Evolutionary conservation across 2,329 filamentous ascomycete species (phyloP), one percentile per base, ranked within the genome.

Genomic region (Cadophora malorum): DNA sequence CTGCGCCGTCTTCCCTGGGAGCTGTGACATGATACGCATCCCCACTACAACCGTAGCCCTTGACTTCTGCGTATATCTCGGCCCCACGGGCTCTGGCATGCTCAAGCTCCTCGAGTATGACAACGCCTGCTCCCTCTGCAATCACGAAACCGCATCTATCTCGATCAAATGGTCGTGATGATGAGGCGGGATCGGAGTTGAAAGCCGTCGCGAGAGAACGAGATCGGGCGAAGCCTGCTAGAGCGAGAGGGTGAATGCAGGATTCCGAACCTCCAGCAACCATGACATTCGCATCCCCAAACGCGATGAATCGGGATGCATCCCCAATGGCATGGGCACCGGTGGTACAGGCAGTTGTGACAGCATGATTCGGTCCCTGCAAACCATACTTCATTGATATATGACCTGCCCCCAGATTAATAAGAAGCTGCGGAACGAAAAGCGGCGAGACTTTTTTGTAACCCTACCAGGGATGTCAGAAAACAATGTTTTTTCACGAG

Each of bases 21-120:
- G 95, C 93, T 12, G 96, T 99, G 84, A 98, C 94, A 79, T 98
- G 96, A 78, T 96, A 82, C 2, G 96, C 94, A 79, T 99, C 96
- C 31, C 91, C 93, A 61, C 93, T 97, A 71, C 92, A 90, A 25
- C 95, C 96, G 76, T 98, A 98, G 1, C 96, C 96, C 76, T 83
- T 88, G 23, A 99, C 76, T 79, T 98, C 94, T 38, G 95, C 95
- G 77, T 98, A 96, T 67, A 98, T 94, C 5, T 81, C 84, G 21
- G 94, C 94, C 7, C 91, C 90, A 64, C 96, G 86, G 7, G 87
- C 83, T 77, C 88, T 91, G 19, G 96, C 96, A 77, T 98, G 96
- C 75, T 95, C 91, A 5, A 97, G 81, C 78, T 97, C 94, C 84
- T 99, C 96, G 1, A 99, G 85, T 2, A 99, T 81, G 33, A 97